Percentiles rank a stretch among this genome's conserved stretches.
Evolutionary conservation across 1,139 yeast species (phyloP).

Genomic region (Kodamaea alishanica): DNA sequence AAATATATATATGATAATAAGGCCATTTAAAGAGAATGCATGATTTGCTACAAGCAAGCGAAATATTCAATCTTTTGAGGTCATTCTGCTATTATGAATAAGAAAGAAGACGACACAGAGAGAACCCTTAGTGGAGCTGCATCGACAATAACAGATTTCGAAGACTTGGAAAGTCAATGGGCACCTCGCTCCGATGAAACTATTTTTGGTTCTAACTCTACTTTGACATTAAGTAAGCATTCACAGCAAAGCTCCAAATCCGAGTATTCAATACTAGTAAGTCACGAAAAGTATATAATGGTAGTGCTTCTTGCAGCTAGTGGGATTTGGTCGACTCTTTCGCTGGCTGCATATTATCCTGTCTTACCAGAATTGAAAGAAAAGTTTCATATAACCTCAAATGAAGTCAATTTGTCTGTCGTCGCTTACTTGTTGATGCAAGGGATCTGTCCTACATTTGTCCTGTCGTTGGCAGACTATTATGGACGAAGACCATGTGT

Average conservation of each 20-base stretch:
- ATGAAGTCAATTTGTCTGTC: conserved; percentile 59
- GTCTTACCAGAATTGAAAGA: conserved; percentile 54
- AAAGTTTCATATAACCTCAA: conserved; percentile 51
- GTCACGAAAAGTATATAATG: conserved; percentile 19
- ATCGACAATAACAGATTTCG: no score
- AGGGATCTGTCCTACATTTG: conserved; percentile 39
- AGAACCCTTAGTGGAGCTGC: no score
- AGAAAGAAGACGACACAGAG: no score
- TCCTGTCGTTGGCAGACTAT: conserved; percentile 54
- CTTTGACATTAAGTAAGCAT: not conserved
- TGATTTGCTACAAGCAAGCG: no score
- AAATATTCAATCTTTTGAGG: no score
- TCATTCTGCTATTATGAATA: no score
- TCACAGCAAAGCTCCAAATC: not conserved
- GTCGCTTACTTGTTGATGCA: conserved; percentile 71
- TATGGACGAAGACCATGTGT: conserved; percentile 62
- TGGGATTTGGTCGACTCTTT: conserved; percentile 61
- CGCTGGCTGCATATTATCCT: conserved; percentile 72
- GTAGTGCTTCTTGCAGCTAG: conserved; percentile 19
- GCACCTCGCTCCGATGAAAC: no score
- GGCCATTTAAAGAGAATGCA: no score
- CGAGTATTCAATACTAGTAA: conserved; percentile 14
- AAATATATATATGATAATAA: no score
- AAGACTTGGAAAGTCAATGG: conserved; percentile 1
- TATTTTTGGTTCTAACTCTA: not conserved